These are phyloP conservation scores for Aaosphaeria arxii DNA, from an alignment of 2,329 filamentous ascomycete genomes.

Conservation along the genomic window DNA sequence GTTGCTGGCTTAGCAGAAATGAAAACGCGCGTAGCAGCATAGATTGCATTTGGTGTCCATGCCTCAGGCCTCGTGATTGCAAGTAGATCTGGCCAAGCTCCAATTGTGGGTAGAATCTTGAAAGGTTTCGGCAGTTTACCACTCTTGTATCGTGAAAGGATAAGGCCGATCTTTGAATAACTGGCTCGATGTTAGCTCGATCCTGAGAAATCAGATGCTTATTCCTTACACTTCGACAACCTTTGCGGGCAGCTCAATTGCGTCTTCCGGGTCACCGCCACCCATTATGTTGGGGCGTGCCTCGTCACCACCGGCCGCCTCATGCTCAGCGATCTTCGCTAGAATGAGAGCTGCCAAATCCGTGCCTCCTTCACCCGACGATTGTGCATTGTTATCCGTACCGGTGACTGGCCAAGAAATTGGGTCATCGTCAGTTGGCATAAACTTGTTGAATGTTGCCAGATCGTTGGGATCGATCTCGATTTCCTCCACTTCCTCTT, in stretches of 20 bases:
- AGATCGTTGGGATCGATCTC: constrained; percentile 88
- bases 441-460: constrained; percentile 86
- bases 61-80: constrained; percentile 76
- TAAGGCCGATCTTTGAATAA: constrained; percentile 86
- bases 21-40: constrained; percentile 89
- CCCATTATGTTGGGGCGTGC: constrained; percentile 43
- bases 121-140: constrained; percentile 97
- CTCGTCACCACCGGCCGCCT: constrained; percentile 61
- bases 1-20: constrained; percentile 77
- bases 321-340: constrained; percentile 88
- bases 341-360: constrained; percentile 93
- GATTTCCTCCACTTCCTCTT: constrained; percentile 60
- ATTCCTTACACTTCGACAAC: constrained; percentile 69
- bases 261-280: constrained; percentile 67
- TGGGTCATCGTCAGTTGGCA: constrained; percentile 71
- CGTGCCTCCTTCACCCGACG: constrained; percentile 48
- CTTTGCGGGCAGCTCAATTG: constrained; percentile 82
- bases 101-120: constrained; percentile 90
- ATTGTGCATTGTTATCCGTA: constrained; percentile 43
- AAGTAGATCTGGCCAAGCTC: constrained; percentile 87
- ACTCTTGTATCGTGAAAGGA: constrained; percentile 89
- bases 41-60: constrained; percentile 78
- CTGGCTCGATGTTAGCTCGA: too few relatives aligned
- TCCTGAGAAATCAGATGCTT: too few relatives aligned
- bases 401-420: constrained; percentile 58